Conservation (phyloP, 2,329 filamentous ascomycete genomes). For the Bipolaris victoriae region DNA sequence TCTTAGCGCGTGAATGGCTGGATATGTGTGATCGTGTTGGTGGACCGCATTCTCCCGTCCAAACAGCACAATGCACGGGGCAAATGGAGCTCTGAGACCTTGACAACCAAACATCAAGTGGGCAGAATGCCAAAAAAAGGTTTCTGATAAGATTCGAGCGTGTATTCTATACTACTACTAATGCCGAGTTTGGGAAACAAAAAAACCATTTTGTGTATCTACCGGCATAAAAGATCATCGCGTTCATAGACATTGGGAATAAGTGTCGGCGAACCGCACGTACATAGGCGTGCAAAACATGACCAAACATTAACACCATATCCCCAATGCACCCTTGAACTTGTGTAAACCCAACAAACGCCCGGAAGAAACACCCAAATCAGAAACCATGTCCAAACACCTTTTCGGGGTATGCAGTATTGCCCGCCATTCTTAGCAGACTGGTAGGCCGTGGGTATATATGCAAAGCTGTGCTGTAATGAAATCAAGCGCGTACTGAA, state of each 20-base stretch:
- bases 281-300: conserved; percentile 4
- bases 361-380: conserved; percentile 1
- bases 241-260: conserved; percentile 19
- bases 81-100: neutral
- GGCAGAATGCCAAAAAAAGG: neutral
- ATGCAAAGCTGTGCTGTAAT: conserved; percentile 24
- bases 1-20: neutral
- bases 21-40: neutral
- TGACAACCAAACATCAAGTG: neutral
- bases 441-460: conserved; percentile 28
- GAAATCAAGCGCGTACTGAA: conserved; percentile 17
- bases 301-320: conserved; percentile 16
- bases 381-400: conserved; percentile 19
- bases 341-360: conserved; percentile 10
- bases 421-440: conserved; percentile 16
- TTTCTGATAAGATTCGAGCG: conserved; percentile 4
- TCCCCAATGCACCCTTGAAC: conserved; percentile 20
- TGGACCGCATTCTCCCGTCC: neutral
- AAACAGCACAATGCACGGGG: neutral
- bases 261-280: conserved; percentile 6
- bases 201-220: conserved; percentile 20
- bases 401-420: conserved; percentile 27
- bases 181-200: conserved; percentile 9
- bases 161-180: conserved; percentile 3
- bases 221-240: conserved; percentile 21